Conservation (phyloP, 2,329 filamentous ascomycete species). For the Teratosphaeria nubilosa region DNA sequence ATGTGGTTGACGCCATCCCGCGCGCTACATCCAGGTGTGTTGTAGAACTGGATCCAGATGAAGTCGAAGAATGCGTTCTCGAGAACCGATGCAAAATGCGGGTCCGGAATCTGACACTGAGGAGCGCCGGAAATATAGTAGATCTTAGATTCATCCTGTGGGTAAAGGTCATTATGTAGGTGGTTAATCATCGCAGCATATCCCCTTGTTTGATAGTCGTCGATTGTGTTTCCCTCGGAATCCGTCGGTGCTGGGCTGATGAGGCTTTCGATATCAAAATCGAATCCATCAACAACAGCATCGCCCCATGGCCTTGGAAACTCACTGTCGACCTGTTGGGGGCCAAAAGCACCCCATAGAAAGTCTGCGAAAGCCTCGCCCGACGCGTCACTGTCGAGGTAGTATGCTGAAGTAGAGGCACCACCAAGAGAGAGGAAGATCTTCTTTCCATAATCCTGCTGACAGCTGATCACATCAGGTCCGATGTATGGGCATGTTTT, state of each 20-base stretch:
- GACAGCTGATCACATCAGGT: slow-evolving; percentile 35
- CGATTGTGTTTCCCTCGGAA: slow-evolving; percentile 15
- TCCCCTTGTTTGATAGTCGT: slow-evolving; percentile 25
- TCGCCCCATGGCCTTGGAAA: slow-evolving; percentile 37
- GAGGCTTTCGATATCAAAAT: slow-evolving; percentile 40
- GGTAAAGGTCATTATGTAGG: slow-evolving; percentile 33
- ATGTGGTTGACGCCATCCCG: slow-evolving; percentile 29
- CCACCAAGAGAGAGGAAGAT: slow-evolving; percentile 39
- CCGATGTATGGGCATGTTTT: slow-evolving; percentile 30
- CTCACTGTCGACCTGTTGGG: slow-evolving; percentile 15
- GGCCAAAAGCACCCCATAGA: slow-evolving; percentile 38
- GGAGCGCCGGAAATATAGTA: slow-evolving; percentile 44
- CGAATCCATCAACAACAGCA: slow-evolving; percentile 43
- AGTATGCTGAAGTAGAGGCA: slow-evolving; percentile 30
- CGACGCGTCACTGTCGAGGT: slow-evolving; percentile 31
- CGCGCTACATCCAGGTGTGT: slow-evolving; percentile 39
- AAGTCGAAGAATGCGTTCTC: slow-evolving; percentile 33
- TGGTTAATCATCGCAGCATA: slow-evolving; percentile 37
- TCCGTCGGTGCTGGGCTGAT: slow-evolving; percentile 24
- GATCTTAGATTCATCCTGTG: slow-evolving; percentile 21
- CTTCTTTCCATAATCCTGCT: slow-evolving; percentile 33
- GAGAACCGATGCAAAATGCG: slow-evolving; percentile 30
- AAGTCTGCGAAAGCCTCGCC: slow-evolving; percentile 34
- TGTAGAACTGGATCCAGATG: slow-evolving; percentile 39
- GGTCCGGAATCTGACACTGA: slow-evolving; percentile 38